Evolutionary conservation across 2,329 filamentous ascomycete genomes (phyloP), one percentile per base, ranked within the genome.

Genomic region (Curvularia sp.): DNA sequence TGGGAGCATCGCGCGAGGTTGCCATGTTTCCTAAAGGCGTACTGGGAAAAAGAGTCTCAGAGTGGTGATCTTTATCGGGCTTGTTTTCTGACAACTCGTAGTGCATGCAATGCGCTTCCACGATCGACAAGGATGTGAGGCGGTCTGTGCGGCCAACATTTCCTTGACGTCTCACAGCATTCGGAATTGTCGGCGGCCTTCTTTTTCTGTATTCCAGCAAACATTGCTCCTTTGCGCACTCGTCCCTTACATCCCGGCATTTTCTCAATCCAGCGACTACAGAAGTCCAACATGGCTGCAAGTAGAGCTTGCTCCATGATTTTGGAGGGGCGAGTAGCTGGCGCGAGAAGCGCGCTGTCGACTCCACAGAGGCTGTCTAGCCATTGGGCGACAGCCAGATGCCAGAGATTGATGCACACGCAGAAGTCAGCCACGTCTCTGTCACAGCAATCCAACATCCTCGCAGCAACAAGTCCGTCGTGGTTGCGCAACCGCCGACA

Each of bases 1-100:
- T 90, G 19, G 80, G 81, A 30, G 76, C 74, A 67, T 81, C 80
- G 65, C 79, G 75, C 49, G 78, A 81, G 53, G 80, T 75, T 47
- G 79, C 73, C 78, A 81, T 80, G 50, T 3, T 25, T 30, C 8
- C 12, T 36, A 18, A n/a, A 6, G 30, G 50, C 19, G 36, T 43
- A 41, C 28, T 45, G 47, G 32, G 42, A 38, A 53, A 39, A 42
- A 46, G 48, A 36, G 41, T 45, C 19, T 42, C 12, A n/a, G 28
- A 18, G 30, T 25, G 5, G 50, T 54, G 52, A 41, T 46, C 53
- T 59, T 46, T 59, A 55, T 49, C 27, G 38, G 25, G 23, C 25
- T 39, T 38, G 48, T 56, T 53, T 56, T 56, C 39, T 53, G 42
- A 47, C 48, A 47, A 45, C 39, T 56, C 47, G 52, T 48, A 34